Conservation (phyloP, 2,329 filamentous ascomycete species). For the Colletotrichum lini region DNA sequence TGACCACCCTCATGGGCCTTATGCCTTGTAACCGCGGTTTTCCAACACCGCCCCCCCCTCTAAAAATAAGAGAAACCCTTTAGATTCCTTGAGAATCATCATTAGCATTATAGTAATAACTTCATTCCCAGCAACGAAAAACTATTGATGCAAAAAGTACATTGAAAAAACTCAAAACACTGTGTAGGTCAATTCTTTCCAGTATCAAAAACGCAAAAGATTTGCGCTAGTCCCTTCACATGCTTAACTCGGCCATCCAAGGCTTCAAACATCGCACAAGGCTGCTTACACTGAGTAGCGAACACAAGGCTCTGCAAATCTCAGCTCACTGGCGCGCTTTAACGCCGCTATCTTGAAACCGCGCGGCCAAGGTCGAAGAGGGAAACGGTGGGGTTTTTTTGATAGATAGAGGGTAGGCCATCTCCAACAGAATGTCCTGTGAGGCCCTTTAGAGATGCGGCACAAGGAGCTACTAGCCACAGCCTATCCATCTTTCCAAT, state of each 20-base stretch:
- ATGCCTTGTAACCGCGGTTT: too few relatives aligned
- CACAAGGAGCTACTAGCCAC: background rate
- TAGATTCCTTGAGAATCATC: too few relatives aligned
- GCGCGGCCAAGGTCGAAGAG: slow-evolving; percentile 18
- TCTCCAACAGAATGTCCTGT: too few relatives aligned
- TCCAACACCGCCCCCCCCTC: too few relatives aligned
- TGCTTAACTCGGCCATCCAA: background rate
- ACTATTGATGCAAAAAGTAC: background rate
- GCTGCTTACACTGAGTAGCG: background rate
- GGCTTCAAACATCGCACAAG: background rate
- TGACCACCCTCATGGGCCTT: background rate
- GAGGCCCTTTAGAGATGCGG: background rate
- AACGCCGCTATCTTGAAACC: slow-evolving; percentile 9
- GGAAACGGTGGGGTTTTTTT: background rate
- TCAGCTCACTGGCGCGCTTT: slow-evolving; percentile 11
- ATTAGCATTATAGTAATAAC: too few relatives aligned
- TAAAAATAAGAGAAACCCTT: too few relatives aligned
- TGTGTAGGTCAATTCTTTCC: background rate
- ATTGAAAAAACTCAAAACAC: background rate
- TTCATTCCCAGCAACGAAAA: background rate
- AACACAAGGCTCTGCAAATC: slow-evolving; percentile 11
- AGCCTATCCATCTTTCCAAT: background rate
- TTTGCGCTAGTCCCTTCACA: background rate
- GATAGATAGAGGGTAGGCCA: slow-evolving; percentile 11
- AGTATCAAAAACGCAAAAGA: background rate